Evolutionary conservation across 2,329 filamentous ascomycete genomes (phyloP).

Genomic region (Dissoconium aciculare): DNA sequence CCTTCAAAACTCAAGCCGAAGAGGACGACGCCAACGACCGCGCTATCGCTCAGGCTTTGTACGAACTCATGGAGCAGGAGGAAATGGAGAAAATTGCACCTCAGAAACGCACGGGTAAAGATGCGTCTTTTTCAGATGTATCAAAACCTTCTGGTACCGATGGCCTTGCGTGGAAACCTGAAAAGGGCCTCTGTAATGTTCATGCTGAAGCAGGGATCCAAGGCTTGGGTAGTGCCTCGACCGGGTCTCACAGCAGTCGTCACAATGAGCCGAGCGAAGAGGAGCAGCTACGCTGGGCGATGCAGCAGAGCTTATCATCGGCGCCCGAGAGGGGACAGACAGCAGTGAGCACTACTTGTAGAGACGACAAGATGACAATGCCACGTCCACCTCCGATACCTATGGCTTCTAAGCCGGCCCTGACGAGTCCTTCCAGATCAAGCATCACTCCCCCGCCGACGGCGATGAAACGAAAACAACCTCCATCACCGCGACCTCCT

Average conservation of each 20-base stretch:
- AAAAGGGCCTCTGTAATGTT: constrained; percentile 23
- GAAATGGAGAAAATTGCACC: constrained; percentile 35
- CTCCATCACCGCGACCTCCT: no score
- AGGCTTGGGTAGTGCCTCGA: constrained; percentile 6
- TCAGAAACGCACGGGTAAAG: constrained; percentile 41
- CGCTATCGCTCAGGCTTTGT: constrained; percentile 72
- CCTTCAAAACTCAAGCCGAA: constrained; percentile 70
- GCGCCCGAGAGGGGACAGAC: no score
- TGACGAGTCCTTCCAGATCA: no score
- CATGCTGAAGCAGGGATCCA: no score
- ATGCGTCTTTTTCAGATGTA: no score
- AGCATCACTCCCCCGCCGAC: no score
- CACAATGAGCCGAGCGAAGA: constrained; percentile 18
- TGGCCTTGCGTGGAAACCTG: constrained; percentile 24
- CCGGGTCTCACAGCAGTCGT: constrained; percentile 1
- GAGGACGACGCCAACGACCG: constrained; percentile 79
- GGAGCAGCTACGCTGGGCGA: constrained; percentile 25
- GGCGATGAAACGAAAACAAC: no score
- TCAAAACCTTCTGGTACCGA: constrained; percentile 38
- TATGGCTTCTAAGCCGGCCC: no score
- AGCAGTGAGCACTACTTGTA: no score
- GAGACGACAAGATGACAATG: no score
- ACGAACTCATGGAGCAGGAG: constrained; percentile 76
- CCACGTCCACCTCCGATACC: no score
- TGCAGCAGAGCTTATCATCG: constrained; percentile 23